Base-by-base conservation (phyloP, 1,139 yeast genomes). In the Candida tropicalis region DNA sequence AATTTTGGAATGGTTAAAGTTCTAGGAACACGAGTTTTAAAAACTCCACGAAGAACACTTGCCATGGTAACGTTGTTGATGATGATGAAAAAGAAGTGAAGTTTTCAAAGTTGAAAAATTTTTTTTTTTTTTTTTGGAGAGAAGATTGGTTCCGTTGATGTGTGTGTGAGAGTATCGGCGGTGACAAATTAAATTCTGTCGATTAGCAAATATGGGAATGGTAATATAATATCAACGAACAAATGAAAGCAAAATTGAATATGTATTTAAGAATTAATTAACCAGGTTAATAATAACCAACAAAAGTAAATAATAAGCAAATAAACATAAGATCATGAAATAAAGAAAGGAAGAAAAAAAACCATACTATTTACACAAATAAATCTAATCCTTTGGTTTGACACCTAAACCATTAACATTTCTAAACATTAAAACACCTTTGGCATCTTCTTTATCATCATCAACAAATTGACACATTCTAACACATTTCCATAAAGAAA, bases 401-500 rank as follows among this genome's bases (percentile, higher is more conserved):
- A 67, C 66, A 53, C 85, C 85, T 34, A 67, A 50, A 34, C 74
- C 73, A 57, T 80, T 80, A 51, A 64, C 59, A 56, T 80, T 80
- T 72, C 86, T 77, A 56, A 65, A 80, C 86, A 80, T 80, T 68
- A 70, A 58, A 26, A 80, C 79, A 45, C 84, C 95, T 53, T 81
- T 77, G 29, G 62, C 84, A 55, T 77, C 70, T 27, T 58, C 62
- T 38, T 56, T 60, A 51, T 81, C 84, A 55, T 89, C 95, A 51
- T 87, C 96, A 47, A 88, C 91, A 58, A 79, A 87, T 65, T 87
- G 95, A 63, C 96, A 87, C 54, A 76, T 59, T 67, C 95, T 81
- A 38, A 81, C 74, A 44, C 81, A 70, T 54, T 79, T 80, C 90
- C 91, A 87, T 53, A 87, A 69, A 10, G 89, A 70, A 28, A 67